These are phyloP conservation scores for Diphasiastrum complanatum DNA, from an alignment of 83 land plant species.

Conservation along the genomic window DNA sequence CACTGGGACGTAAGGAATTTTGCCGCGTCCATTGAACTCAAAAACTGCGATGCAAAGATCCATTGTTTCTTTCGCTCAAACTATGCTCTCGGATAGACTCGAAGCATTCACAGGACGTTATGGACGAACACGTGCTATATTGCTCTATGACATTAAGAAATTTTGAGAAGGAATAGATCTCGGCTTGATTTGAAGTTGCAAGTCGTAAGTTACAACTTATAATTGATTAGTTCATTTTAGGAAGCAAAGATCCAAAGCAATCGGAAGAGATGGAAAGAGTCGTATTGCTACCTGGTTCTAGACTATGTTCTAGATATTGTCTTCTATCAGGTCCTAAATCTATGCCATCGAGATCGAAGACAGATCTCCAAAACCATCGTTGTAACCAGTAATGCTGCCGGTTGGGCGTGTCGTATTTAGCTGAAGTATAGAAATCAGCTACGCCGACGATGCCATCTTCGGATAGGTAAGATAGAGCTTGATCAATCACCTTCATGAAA, in stretches of 20 bases:
- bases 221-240: neutral
- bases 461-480: constrained; percentile 18
- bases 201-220: neutral
- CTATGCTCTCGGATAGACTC: too few species aligned
- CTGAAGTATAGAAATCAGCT: constrained; percentile 37
- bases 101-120: too few species aligned
- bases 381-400: constrained; percentile 35
- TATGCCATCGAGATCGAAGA: constrained; percentile 33
- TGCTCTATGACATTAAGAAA: too few species aligned
- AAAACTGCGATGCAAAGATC: constrained; percentile 20
- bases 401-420: constrained; percentile 34
- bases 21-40: constrained; percentile 33
- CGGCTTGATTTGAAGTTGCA: neutral
- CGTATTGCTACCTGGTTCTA: constrained; percentile 32
- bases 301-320: constrained; percentile 32
- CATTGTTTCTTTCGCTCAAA: neutral
- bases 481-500: constrained; percentile 34
- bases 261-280: too few species aligned
- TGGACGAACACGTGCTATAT: too few species aligned
- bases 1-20: constrained; percentile 32
- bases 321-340: constrained; percentile 44
- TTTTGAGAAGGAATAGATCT: constrained; percentile 1
- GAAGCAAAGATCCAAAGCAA: neutral
- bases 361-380: constrained; percentile 38
- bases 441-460: constrained; percentile 36